Evolutionary conservation across 1,284 basidiomycete genomes (phyloP).

Genomic region (Coniophora puteana): DNA sequence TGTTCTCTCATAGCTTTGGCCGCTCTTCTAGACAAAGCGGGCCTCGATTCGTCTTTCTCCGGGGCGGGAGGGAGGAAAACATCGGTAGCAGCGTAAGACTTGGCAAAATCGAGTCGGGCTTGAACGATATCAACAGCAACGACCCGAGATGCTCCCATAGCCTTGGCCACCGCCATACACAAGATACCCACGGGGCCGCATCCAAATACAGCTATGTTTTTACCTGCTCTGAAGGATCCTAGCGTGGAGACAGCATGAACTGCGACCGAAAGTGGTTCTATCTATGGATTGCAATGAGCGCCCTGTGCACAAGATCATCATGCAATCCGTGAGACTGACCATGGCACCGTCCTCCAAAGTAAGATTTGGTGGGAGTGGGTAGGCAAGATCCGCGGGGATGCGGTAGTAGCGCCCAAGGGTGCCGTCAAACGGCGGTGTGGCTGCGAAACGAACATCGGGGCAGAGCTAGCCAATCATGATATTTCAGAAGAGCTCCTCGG

Average conservation of each 20-base stretch:
- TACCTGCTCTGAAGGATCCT: conserved; percentile 68
- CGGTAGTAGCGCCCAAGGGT: conserved; percentile 82
- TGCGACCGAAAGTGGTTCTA: conserved; percentile 93
- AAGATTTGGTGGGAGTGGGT: conserved; percentile 69
- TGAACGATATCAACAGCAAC: conserved; percentile 86
- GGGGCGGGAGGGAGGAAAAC: conserved; percentile 66
- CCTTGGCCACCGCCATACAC: conserved; percentile 90
- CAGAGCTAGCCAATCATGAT: conserved; percentile 50
- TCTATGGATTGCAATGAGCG: conserved; percentile 40
- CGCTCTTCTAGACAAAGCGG: conserved; percentile 69
- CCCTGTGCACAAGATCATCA: conserved; percentile 2
- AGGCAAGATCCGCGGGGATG: conserved; percentile 71
- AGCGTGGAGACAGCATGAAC: conserved; percentile 85
- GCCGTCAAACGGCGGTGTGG: conserved; percentile 88
- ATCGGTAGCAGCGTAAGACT: conserved; percentile 85
- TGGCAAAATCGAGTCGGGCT: conserved; percentile 84
- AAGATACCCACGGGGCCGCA: conserved; percentile 94
- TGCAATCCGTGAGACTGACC: conserved; percentile 37
- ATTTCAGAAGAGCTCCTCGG: conserved; percentile 1
- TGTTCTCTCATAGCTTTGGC: conserved; percentile 55
- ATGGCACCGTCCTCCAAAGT: conserved; percentile 83
- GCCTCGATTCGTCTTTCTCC: conserved; percentile 61
- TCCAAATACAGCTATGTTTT: conserved; percentile 78
- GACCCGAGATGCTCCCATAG: conserved; percentile 78
- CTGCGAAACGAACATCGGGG: conserved; percentile 78